Evolutionary conservation across 306 rosid genomes (phyloP).

Genomic region (Sicyos edulis): DNA sequence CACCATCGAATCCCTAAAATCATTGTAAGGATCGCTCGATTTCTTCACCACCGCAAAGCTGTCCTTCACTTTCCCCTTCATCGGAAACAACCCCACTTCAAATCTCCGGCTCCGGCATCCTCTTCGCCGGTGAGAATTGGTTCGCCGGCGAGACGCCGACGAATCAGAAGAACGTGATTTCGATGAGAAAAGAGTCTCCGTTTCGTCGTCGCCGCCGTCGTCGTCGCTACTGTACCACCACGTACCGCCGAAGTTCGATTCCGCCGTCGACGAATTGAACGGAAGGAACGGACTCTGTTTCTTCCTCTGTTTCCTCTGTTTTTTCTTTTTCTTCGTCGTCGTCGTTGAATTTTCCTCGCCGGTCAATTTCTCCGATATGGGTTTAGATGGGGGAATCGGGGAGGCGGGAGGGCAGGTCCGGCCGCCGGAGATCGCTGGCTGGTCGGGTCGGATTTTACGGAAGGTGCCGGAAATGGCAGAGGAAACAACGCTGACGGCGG

Average conservation of each 20-base stretch:
- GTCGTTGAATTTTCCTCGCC: background rate
- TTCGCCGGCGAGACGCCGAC: constrained; percentile 39
- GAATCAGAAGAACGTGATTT: constrained; percentile 72
- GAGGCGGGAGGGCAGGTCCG: constrained; percentile 42
- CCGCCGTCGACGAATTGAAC: constrained; percentile 41
- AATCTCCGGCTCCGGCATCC: constrained; percentile 18
- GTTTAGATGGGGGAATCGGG: constrained; percentile 26
- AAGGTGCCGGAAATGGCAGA: background rate
- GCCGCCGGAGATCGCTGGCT: background rate
- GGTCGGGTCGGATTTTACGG: too few species aligned
- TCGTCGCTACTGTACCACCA: constrained; percentile 72
- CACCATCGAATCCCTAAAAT: constrained; percentile 83
- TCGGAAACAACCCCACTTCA: constrained; percentile 46
- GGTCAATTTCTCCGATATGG: constrained; percentile 20
- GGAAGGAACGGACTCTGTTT: constrained; percentile 34
- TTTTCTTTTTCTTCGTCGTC: constrained; percentile 32
- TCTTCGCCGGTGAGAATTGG: background rate
- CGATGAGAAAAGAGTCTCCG: constrained; percentile 74
- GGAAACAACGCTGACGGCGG: constrained; percentile 26
- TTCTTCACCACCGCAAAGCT: constrained; percentile 89
- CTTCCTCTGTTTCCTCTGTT: constrained; percentile 31
- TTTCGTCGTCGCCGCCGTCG: constrained; percentile 44
- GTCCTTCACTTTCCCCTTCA: constrained; percentile 66
- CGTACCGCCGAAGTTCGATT: constrained; percentile 40
- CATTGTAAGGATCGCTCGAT: constrained; percentile 83